These are phyloP conservation scores for Apium graveolens DNA, from an alignment of 129 eudicot species.

Conservation along the genomic window DNA sequence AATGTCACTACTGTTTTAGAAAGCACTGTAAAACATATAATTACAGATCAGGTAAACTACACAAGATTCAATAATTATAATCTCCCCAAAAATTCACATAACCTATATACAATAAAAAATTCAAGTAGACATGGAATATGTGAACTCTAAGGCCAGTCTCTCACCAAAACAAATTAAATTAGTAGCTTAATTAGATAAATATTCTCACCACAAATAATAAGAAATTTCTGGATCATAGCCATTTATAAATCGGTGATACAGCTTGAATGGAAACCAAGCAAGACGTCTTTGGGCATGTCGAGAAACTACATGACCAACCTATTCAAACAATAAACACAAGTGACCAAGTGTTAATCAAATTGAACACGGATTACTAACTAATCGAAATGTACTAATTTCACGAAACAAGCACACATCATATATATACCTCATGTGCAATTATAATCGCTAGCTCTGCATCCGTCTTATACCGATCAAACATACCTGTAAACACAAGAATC, in stretches of 20 bases:
- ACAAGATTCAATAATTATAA: no score
- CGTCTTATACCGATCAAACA: neutral
- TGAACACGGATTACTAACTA: neutral
- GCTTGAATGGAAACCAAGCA: neutral
- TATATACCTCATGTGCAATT: neutral
- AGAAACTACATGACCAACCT: slow-evolving; percentile 1
- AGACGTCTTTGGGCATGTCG: slow-evolving; percentile 2
- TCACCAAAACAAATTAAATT: neutral
- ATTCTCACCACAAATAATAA: neutral
- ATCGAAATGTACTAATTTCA: neutral
- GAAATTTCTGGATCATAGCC: neutral
- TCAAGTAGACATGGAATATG: neutral
- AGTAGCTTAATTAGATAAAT: neutral
- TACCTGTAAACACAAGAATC: neutral
- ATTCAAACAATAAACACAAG: neutral
- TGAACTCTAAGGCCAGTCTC: neutral
- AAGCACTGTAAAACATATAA: neutral
- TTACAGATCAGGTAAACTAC: neutral
- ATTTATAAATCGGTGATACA: neutral
- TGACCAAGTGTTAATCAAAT: neutral
- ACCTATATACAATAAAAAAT: neutral
- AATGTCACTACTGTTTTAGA: neutral
- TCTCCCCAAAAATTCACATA: neutral
- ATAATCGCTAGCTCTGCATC: neutral
- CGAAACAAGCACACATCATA: neutral